These are phyloP conservation scores for Trichoderma lentiforme DNA, from an alignment of 2,329 filamentous ascomycete species.

Conservation along the genomic window DNA sequence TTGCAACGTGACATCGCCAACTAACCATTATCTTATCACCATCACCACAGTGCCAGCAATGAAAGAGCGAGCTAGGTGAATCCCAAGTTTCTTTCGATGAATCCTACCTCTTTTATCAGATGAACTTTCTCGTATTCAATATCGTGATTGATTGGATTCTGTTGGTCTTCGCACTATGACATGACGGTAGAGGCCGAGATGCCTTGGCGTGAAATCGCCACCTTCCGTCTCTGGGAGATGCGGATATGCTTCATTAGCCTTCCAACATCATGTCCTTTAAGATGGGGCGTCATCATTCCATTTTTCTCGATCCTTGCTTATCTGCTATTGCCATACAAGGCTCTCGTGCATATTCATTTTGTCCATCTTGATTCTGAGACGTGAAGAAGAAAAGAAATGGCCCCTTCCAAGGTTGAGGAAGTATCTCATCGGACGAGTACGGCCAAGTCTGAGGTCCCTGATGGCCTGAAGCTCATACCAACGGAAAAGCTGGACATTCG, in stretches of 20 bases:
- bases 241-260: background rate
- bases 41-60: background rate
- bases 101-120: background rate
- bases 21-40: background rate
- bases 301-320: background rate
- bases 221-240: background rate
- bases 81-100: background rate
- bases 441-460: background rate
- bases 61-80: background rate
- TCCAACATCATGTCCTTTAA: background rate
- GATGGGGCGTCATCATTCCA: background rate
- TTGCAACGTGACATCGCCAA: background rate
- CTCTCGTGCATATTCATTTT: background rate
- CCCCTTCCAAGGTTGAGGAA: background rate
- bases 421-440: background rate
- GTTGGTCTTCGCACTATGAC: background rate
- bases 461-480: constrained; percentile 5
- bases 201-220: background rate
- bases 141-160: background rate
- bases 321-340: background rate
- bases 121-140: background rate
- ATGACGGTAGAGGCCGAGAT: background rate
- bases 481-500: constrained; percentile 26
- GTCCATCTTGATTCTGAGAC: background rate
- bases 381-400: background rate